phyloP scores from a whole-genome alignment of 106 monocot genomes.

The Posidonia australis region DNA sequence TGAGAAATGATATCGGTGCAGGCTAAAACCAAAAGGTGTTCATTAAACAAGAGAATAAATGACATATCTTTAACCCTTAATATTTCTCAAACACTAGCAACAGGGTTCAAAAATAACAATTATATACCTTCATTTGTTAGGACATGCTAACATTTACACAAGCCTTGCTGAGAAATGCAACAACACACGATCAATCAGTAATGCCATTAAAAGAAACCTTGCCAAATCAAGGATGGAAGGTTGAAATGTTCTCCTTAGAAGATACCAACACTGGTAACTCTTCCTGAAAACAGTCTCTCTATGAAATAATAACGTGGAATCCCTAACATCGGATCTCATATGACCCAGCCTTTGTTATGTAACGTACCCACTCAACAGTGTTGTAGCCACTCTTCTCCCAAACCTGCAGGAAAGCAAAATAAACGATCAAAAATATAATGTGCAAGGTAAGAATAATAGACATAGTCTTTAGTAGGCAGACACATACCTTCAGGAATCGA shows the following conservation, averaged over 20 bases:
- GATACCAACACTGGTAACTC: not conserved
- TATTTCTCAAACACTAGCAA: not conserved
- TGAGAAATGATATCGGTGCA: too few relatives aligned
- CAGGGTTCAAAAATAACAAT: not conserved
- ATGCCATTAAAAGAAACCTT: not conserved
- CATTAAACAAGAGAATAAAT: too few relatives aligned
- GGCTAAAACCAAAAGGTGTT: too few relatives aligned
- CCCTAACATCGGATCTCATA: conserved; percentile 87
- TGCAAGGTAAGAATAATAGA: not conserved
- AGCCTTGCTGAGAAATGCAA: not conserved
- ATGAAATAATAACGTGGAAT: not conserved
- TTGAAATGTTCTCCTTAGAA: not conserved
- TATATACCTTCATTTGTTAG: not conserved
- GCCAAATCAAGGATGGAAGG: not conserved
- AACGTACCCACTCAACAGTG: conserved; percentile 98
- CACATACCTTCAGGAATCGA: conserved; percentile 82
- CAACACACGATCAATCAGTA: not conserved
- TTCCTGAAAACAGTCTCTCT: not conserved
- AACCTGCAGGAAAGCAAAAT: conserved; percentile 35
- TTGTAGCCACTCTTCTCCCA: conserved; percentile 99
- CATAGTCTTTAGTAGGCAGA: not conserved
- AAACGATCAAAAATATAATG: not conserved
- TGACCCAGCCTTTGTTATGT: conserved; percentile 94
- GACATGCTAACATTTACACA: conserved; percentile 9
- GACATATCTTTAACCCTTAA: not conserved